Base-by-base conservation (phyloP, 805 yeast species). In the Wickerhamiella allomyrinae region DNA sequence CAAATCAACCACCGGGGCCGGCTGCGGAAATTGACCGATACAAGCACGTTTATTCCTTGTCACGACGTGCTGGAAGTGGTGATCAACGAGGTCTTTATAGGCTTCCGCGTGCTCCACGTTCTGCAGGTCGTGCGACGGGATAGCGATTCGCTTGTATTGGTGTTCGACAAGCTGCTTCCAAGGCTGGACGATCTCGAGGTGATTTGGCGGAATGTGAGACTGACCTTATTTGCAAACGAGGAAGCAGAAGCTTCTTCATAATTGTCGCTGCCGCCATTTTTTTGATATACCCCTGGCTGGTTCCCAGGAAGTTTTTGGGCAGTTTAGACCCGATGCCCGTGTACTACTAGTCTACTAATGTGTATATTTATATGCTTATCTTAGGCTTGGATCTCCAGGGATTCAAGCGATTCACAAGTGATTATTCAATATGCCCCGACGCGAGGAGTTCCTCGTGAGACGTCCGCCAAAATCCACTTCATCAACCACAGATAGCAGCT, bases 11-110 rank as follows among this genome's bases (percentile, higher is more conserved):
- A 66, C 17, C 48, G 56, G 13, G 55, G 60, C 8, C 47, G 52
- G 2, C 53, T 64, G 50, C 51, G 51, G 19, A 31, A 50, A 7
- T 41, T 52, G n/a, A 50, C 49, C 15, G 44, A 43, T n/a, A 42
- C 41, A 7, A 57, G 57, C 31, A 50, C 60, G 21, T 79, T 82
- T 55, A 67, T 79, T 9, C 79, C 86, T 0, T 59, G 67, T 29
- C 71, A 69, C 37, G 64, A 65, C 36, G 67, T 82, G 40, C 68
- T 71, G 3, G 89, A 81, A 56, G 57, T 82, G 9, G 71, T 79
- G 0, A 76, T 83, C 20, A 80, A 80, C 54, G 94, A 83, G 57
- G 87, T 82, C 0, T 81, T 83, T 55, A 67, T 67, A 42, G 79
- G 79, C 5, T 71, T 75, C 47, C 77, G 76, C 47, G 84, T 80